phyloP scores from a whole-genome alignment of 2,329 filamentous ascomycete species.

The Fusarium stilboides region DNA sequence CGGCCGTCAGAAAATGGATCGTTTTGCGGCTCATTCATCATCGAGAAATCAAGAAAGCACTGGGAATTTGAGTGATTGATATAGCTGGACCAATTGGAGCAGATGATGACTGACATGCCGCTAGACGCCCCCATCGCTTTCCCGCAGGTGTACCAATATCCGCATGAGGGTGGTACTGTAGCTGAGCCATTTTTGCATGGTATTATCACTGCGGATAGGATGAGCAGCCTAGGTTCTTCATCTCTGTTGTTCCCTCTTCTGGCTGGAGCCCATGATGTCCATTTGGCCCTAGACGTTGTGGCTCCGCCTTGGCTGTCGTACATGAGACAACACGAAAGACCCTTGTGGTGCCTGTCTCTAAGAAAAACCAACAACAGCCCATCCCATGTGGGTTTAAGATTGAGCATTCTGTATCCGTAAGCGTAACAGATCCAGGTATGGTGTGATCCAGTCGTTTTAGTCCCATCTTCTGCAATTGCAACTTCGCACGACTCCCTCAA shows the following conservation, averaged over 20 bases:
- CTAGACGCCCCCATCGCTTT: conserved; percentile 45
- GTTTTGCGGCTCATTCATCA: conserved; percentile 49
- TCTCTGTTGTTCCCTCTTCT: conserved; percentile 39
- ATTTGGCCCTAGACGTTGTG: conserved; percentile 39
- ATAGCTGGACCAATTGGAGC: conserved; percentile 45
- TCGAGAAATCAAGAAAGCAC: conserved; percentile 18
- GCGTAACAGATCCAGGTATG: conserved; percentile 42
- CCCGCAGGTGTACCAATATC: conserved; percentile 31
- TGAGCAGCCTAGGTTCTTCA: conserved; percentile 33
- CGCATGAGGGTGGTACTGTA: conserved; percentile 23
- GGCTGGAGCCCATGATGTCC: conserved; percentile 38
- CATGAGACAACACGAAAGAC: conserved; percentile 42
- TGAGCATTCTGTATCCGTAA: conserved; percentile 32
- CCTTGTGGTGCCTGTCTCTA: conserved; percentile 35
- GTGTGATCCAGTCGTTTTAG: conserved; percentile 48
- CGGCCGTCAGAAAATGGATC: conserved; percentile 31
- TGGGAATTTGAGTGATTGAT: conserved; percentile 21
- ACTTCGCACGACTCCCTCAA: conserved; percentile 25
- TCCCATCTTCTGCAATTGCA: conserved; percentile 38
- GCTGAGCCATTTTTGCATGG: conserved; percentile 51
- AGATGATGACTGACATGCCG: conserved; percentile 46
- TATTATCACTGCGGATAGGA: conserved; percentile 8
- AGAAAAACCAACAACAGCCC: conserved; percentile 38
- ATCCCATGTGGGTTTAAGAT: conserved; percentile 48
- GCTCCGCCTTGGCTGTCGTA: conserved; percentile 45